A percentile compares a stretch with the other conserved stretches of the same genome.
Evolutionary conservation across 441 rosid species (phyloP).

Genomic region (Isatis lusitanica): DNA sequence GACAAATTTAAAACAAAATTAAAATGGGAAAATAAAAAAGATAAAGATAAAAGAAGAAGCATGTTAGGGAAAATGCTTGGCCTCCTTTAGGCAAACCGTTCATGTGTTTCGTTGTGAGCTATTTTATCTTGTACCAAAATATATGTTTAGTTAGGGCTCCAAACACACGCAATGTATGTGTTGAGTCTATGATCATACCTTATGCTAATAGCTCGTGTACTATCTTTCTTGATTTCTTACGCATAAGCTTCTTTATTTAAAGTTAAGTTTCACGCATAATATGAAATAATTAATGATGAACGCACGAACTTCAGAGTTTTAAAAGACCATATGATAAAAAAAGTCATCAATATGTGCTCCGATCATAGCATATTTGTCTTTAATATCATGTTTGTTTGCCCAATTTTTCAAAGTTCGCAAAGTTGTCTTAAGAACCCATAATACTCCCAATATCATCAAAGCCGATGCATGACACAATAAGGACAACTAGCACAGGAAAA

Average conservation of each 20-base stretch:
- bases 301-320: not conserved
- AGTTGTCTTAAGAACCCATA: too few species aligned
- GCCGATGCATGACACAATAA: too few species aligned
- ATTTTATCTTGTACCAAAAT: slow-evolving; percentile 19
- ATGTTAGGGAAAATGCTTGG: slow-evolving; percentile 27
- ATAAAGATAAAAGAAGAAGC: not conserved
- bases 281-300: not conserved
- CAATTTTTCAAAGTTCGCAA: too few species aligned
- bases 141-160: slow-evolving; percentile 6
- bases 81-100: slow-evolving; percentile 27
- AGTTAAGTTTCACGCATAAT: not conserved
- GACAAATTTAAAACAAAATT: not conserved
- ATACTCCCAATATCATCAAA: too few species aligned
- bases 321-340: not conserved
- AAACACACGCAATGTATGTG: slow-evolving; percentile 30
- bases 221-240: not conserved
- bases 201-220: slow-evolving; percentile 3
- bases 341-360: not conserved
- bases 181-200: slow-evolving; percentile 12
- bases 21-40: not conserved
- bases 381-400: not conserved
- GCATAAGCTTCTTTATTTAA: not conserved
- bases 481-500: too few species aligned
- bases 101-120: slow-evolving; percentile 24
- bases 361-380: not conserved